Evolutionary conservation across 202 grass and related monocot species (phyloP).

Genomic region (Bolboschoenoplectus hybrid): DNA sequence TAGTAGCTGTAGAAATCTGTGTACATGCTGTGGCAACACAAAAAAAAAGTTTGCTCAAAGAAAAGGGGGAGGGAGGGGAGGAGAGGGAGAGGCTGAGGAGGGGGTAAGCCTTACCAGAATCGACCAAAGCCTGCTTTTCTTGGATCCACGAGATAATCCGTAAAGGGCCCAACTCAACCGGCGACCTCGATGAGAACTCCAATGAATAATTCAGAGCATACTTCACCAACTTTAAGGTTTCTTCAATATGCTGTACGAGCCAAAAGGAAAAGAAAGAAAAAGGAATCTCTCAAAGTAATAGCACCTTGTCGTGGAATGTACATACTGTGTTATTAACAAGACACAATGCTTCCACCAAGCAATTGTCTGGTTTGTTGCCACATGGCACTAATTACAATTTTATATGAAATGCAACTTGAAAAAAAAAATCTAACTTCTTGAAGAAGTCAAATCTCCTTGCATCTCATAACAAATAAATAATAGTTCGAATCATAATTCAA

Average conservation of each 20-base stretch:
- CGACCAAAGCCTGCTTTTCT: slow-evolving; percentile 58
- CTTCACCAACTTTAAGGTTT: slow-evolving; percentile 47
- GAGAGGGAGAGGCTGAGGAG: slow-evolving; percentile 24
- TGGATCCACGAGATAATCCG: slow-evolving; percentile 74
- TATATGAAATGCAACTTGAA: not conserved
- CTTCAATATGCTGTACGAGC: slow-evolving; percentile 49
- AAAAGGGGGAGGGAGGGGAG: not conserved
- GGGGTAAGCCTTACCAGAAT: slow-evolving; percentile 58
- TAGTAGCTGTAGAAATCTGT: slow-evolving; percentile 57
- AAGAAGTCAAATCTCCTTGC: not conserved
- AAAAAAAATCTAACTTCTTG: not conserved
- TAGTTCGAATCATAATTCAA: slow-evolving; percentile 4
- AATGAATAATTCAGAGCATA: slow-evolving; percentile 71
- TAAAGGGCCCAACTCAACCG: slow-evolving; percentile 69
- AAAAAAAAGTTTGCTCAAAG: slow-evolving; percentile 35
- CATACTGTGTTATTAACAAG: not conserved
- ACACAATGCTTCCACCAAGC: not conserved
- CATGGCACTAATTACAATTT: not conserved
- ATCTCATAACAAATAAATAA: slow-evolving; percentile 7
- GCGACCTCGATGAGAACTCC: slow-evolving; percentile 74
- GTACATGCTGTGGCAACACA: slow-evolving; percentile 46
- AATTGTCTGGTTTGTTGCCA: not conserved
- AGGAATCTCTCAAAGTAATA: not conserved
- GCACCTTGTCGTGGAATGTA: not conserved
- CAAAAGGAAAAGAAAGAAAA: slow-evolving; percentile 25